Conservation (phyloP, 805 yeast genomes). For the Maudiozyma turicensis region DNA sequence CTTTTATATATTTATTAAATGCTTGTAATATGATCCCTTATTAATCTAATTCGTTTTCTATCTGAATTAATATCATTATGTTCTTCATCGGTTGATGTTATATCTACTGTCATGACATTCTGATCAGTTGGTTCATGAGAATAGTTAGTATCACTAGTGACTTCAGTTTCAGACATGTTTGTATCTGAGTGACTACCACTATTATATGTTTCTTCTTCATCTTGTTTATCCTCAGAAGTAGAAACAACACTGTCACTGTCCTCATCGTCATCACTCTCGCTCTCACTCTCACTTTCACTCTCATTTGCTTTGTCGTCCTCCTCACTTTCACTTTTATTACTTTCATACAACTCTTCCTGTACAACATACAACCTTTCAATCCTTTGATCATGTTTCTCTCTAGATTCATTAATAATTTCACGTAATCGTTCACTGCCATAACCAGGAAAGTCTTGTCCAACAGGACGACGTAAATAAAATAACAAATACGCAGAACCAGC, state of each 20-base stretch:
- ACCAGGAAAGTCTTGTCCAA: slow-evolving; percentile 11
- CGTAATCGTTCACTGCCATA: slow-evolving; percentile 40
- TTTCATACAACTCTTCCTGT: slow-evolving; percentile 22
- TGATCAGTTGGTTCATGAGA: too few relatives aligned
- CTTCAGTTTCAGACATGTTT: too few relatives aligned
- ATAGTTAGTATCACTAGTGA: too few relatives aligned
- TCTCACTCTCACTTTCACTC: slow-evolving; percentile 6
- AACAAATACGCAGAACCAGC: slow-evolving; percentile 78
- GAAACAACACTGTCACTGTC: not conserved
- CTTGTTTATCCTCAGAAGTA: too few relatives aligned
- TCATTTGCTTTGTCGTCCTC: slow-evolving; percentile 1
- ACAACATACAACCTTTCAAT: slow-evolving; percentile 15
- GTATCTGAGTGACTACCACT: too few relatives aligned
- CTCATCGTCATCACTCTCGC: not conserved
- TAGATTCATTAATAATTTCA: slow-evolving; percentile 34
- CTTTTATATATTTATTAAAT: not conserved
- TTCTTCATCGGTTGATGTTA: too few relatives aligned
- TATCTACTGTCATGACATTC: too few relatives aligned
- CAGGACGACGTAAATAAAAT: slow-evolving; percentile 57
- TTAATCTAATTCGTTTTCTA: not conserved
- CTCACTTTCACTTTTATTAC: slow-evolving; percentile 13
- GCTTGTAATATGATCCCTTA: not conserved
- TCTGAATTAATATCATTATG: not conserved
- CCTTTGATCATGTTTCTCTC: slow-evolving; percentile 24
- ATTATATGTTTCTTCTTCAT: too few relatives aligned